Base-by-base conservation (phyloP, 345 rosid species). In the Lepidium didymum region DNA sequence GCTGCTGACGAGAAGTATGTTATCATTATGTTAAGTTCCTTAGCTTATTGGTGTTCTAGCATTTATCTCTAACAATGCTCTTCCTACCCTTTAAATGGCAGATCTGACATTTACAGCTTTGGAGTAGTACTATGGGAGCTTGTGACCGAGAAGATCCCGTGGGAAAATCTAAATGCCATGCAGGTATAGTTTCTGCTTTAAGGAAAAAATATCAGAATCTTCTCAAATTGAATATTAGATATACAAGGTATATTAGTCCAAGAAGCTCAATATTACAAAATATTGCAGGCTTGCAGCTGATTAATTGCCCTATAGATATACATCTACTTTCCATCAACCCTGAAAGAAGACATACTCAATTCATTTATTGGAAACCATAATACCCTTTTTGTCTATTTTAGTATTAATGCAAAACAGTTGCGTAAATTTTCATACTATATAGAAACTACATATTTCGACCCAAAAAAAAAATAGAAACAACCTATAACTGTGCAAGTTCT, bases 71-170 rank as follows among this genome's bases (percentile, higher is more conserved):
- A 62, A 65, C 10, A 5, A 11, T 57, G 44, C 37, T 57, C 23
- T 18, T 18, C 40, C 34, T 25, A 21, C 40, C n/a, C 69, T 56
- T 54, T 50, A 56, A 63, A 57, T 56, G 45, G 11, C 76, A 94
- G 99, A 85, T 94, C 97, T 29, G 99, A 94, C 16, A 75, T 90
- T 33, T 94, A 87, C 80, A 94, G 97, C 78, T 94, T 73, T 64
- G 97, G 99, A 33, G 91, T 94, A 64, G 78, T 94, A 72, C 74
- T 94, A 61, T 94, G 99, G 99, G 99, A 94, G 81, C 86, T 94
- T 36, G 88, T 89, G 18, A 89, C 99, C 5, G 95, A 87, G 83
- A 91, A 91, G 82, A 91, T 94, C 63, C 99, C 97, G 7, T 94
- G 99, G 99, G 97, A 87, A 58, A 88, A 83, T 85, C 87, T 85